Base-by-base conservation (phyloP, 1,284 basidiomycete genomes). In the Hemileia vastatrix region DNA sequence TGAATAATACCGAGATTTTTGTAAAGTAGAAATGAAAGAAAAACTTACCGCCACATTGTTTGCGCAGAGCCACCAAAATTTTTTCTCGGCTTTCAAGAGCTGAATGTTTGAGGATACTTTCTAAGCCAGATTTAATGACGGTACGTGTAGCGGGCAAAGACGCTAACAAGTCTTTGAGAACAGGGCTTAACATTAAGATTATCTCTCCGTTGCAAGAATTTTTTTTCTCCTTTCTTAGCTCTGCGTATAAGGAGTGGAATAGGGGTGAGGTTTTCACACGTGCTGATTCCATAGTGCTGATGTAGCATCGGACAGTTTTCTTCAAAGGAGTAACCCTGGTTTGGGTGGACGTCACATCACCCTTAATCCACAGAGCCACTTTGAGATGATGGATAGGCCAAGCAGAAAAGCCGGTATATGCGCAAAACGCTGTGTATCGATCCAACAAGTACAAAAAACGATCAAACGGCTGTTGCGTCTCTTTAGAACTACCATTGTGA, bases 271-370 rank as follows among this genome's bases (percentile, higher is more conserved):
- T 62, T 31, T 62, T 62, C 27, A 50, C 23, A 11, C 59, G 43
- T 31, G 45, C 48, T 9, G 51, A 54, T 23, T 62, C 59, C 43
- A 62, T 32, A 6, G 59, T 53, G 15, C 52, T 62, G 27, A 62
- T 47, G 36, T 62, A 62, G 15, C 59, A 62, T 40, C 59, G 32
- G 44, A 62, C 59, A n/a, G 59, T 62, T 45, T 62, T 62, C 11
- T 33, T 54, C 3, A 62, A 45, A 9, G 59, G 59, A 21, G 48
- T 62, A 44, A 62, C 49, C 2, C 59, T 62, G 15, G 31, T 55
- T 9, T 62, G 54, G 23, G 51, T 48, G 18, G 59, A 47, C 51
- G 52, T 62, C 1, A 62, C 59, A 31, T 62, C 59, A 40, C 55
- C 36, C 24, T 62, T 54, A 31, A 62, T 44, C 59, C 59, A 62